phyloP scores from a whole-genome alignment of 108 stramenopile genomes.

The Nitzschia sp. region DNA sequence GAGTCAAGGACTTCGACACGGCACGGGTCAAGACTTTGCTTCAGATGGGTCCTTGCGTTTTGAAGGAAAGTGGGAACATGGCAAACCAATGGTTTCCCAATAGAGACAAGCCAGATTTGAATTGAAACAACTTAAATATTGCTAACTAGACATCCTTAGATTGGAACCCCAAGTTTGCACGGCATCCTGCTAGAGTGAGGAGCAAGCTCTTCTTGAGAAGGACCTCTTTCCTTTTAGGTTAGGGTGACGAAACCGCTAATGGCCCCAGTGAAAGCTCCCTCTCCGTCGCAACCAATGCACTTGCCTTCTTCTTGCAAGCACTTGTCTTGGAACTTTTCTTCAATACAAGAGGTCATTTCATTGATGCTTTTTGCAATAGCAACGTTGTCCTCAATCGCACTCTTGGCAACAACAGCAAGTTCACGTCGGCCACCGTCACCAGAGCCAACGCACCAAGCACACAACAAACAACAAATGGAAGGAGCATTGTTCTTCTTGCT shows the following conservation, averaged over 20 bases:
- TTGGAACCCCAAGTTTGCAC: no score
- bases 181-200: no score
- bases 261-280: background rate
- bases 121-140: no score
- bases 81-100: slow-evolving; percentile 14
- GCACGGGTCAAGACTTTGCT: slow-evolving; percentile 32
- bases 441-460: background rate
- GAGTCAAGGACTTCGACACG: slow-evolving; percentile 32
- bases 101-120: no score
- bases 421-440: background rate
- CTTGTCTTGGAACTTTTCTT: background rate
- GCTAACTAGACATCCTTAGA: no score
- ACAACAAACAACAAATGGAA: background rate
- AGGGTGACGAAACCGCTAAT: background rate
- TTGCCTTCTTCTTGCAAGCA: background rate
- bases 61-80: slow-evolving; percentile 40
- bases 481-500: background rate
- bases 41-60: slow-evolving; percentile 33
- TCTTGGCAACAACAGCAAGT: background rate
- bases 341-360: background rate
- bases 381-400: background rate
- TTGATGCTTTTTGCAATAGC: background rate
- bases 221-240: no score
- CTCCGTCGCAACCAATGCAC: background rate
- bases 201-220: no score